A percentile compares a stretch with the other conserved stretches of the same genome.
Conservation (phyloP, 2,329 filamentous ascomycete genomes). For the Clonostachys solani region DNA sequence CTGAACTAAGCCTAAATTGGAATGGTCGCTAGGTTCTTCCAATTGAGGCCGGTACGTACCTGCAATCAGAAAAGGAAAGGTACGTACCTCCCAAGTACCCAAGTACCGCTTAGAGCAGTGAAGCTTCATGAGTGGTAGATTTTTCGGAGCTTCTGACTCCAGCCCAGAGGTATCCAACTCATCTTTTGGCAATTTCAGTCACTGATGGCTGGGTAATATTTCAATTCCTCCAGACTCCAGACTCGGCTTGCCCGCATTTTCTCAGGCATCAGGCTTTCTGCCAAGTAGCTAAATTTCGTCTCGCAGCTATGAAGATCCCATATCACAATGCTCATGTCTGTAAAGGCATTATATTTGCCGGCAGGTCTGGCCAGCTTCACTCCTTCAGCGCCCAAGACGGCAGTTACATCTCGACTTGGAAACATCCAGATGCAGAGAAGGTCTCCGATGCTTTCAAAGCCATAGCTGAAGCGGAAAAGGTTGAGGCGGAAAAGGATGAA, state of each 20-base stretch:
- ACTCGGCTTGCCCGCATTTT: no score
- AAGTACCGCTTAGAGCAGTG: neutral
- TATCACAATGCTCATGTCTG: slow-evolving; percentile 59
- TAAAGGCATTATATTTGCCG: slow-evolving; percentile 63
- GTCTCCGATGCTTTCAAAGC: slow-evolving; percentile 17
- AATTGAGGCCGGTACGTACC: slow-evolving; percentile 1
- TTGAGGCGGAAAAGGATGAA: slow-evolving; percentile 5
- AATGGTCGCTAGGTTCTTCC: neutral
- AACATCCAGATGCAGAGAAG: slow-evolving; percentile 36
- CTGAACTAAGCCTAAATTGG: slow-evolving; percentile 14
- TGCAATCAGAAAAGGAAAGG: neutral
- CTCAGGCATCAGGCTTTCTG: no score
- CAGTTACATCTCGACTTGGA: slow-evolving; percentile 58
- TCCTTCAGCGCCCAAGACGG: slow-evolving; percentile 59
- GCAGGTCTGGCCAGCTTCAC: slow-evolving; percentile 68
- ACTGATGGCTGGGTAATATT: neutral
- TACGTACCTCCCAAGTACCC: neutral
- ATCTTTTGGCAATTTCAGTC: neutral
- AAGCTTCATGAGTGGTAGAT: neutral
- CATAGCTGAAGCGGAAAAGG: neutral
- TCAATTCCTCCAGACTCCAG: neutral
- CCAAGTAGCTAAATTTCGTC: neutral
- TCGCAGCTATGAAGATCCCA: slow-evolving; percentile 43
- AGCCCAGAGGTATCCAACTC: neutral
- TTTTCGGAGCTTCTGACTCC: neutral